Evolutionary conservation across 345 rosid species (phyloP).

Genomic region (Geranium rotundifolium): DNA sequence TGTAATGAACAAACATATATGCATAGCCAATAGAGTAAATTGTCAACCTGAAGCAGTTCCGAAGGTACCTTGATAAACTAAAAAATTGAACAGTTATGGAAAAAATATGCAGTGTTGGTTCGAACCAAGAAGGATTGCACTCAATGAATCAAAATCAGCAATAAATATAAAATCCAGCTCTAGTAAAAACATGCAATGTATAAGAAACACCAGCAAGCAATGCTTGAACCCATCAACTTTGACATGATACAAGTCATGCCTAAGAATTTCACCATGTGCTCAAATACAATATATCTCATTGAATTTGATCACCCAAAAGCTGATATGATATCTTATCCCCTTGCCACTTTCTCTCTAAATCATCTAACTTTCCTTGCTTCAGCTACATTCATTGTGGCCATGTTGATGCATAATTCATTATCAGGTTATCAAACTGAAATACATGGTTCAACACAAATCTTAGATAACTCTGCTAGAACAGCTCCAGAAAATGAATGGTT

Average conservation of each 20-base stretch:
- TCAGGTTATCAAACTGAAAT: too few relatives aligned
- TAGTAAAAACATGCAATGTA: neutral
- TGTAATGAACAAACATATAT: neutral
- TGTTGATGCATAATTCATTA: too few relatives aligned
- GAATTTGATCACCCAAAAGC: too few relatives aligned
- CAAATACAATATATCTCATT: neutral
- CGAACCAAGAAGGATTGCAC: neutral
- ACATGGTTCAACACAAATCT: too few relatives aligned
- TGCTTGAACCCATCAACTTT: neutral
- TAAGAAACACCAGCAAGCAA: neutral
- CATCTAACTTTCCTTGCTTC: too few relatives aligned
- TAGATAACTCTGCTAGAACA: too few relatives aligned
- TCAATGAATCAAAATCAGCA: neutral
- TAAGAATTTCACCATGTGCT: neutral
- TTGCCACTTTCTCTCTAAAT: too few relatives aligned
- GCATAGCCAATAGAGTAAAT: neutral
- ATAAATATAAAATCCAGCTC: neutral
- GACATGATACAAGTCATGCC: neutral
- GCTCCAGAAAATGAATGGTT: too few relatives aligned
- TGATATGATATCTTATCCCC: too few relatives aligned
- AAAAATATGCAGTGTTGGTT: neutral
- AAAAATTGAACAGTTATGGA: neutral
- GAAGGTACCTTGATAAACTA: neutral
- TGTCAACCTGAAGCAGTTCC: neutral
- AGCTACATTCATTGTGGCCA: too few relatives aligned